These are phyloP conservation scores for Tolypocladium paradoxum DNA, from an alignment of 2,329 filamentous ascomycete genomes.

Conservation along the genomic window DNA sequence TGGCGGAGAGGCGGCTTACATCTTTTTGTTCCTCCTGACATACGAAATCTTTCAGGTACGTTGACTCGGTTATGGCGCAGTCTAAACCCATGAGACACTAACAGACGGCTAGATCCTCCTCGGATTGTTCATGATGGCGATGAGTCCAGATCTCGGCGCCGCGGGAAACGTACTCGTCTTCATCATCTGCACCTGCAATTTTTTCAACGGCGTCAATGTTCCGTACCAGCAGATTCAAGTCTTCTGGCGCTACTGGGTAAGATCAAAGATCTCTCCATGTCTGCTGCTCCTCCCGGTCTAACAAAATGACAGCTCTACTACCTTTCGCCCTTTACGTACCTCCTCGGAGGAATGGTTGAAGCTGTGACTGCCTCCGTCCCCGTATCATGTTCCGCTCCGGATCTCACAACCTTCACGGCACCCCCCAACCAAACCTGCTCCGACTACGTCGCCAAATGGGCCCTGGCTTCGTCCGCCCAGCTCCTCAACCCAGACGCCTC, in stretches of 20 bases:
- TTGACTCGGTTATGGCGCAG: no score
- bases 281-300: not conserved
- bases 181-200: slow-evolving; percentile 67
- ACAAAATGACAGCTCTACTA: slow-evolving; percentile 2
- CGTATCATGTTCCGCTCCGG: not conserved
- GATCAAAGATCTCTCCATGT: not conserved
- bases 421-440: no score
- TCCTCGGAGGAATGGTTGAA: not conserved
- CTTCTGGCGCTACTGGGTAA: slow-evolving; percentile 63
- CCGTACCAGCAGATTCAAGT: slow-evolving; percentile 53
- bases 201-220: slow-evolving; percentile 70
- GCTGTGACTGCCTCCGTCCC: not conserved
- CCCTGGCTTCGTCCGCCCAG: no score
- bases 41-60: no score
- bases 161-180: slow-evolving; percentile 54
- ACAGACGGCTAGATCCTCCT: no score
- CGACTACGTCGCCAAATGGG: no score
- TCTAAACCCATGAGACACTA: no score
- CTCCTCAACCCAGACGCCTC: no score
- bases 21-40: slow-evolving; percentile 32
- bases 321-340: slow-evolving; percentile 4
- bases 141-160: no score
- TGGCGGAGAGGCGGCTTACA: no score
- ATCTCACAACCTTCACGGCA: no score
- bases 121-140: no score